A percentile compares a stretch with the other conserved stretches of the same genome.
Conservation (phyloP, 1,284 basidiomycete genomes). For the Marasmius oreades region DNA sequence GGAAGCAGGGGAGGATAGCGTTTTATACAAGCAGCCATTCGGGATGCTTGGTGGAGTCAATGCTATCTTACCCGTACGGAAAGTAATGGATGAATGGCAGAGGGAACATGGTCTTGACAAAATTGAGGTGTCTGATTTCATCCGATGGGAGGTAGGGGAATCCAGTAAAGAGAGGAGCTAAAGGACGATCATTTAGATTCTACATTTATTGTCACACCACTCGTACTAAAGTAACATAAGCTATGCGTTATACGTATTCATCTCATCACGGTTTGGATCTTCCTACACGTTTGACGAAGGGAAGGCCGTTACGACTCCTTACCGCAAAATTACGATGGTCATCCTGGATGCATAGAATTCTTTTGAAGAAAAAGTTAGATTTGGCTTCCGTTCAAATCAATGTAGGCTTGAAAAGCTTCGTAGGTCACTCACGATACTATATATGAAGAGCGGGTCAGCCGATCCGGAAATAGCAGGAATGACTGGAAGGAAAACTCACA, state of each 20-base stretch:
- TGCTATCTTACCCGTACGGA: conserved; percentile 53
- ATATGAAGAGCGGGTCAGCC: neutral
- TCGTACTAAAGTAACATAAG: neutral
- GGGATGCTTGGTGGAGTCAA: conserved; percentile 64
- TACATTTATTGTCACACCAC: neutral
- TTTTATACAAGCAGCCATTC: conserved; percentile 80
- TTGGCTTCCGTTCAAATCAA: conserved; percentile 28
- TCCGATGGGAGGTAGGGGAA: conserved; percentile 67
- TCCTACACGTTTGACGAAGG: conserved; percentile 31
- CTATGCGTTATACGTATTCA: neutral
- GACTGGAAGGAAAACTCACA: conserved; percentile 38
- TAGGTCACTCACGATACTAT: neutral
- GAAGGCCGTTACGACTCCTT: conserved; percentile 39
- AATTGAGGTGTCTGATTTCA: conserved; percentile 58
- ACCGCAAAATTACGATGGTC: conserved; percentile 45
- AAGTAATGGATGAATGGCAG: conserved; percentile 71
- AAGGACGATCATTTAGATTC: neutral
- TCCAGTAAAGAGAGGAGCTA: conserved; percentile 11
- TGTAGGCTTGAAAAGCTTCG: too few species aligned
- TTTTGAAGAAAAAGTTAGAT: conserved; percentile 45
- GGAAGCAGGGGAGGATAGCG: conserved; percentile 49
- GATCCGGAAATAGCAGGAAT: neutral
- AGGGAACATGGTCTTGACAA: conserved; percentile 45
- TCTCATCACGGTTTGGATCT: neutral
- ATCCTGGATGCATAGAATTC: conserved; percentile 57